phyloP scores from a whole-genome alignment of 2,329 filamentous ascomycete genomes.

The Cladosporium velox region DNA sequence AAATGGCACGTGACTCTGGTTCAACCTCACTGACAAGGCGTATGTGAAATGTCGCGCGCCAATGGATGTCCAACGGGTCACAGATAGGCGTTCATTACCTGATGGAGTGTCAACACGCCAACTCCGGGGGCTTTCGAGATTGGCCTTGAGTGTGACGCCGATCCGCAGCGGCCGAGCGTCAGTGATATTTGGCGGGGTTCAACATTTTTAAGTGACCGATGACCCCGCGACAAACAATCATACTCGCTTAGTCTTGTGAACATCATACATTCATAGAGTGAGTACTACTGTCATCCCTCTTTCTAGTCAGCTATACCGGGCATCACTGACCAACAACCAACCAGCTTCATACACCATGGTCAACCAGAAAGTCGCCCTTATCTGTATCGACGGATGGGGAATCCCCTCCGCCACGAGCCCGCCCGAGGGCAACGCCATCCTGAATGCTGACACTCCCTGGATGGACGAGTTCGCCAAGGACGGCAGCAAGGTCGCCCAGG shows the following conservation, averaged over 20 bases:
- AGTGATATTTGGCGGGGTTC: slow-evolving; percentile 17
- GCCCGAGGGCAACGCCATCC: slow-evolving; percentile 91
- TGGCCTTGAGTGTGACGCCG: not conserved
- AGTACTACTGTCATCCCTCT: not conserved
- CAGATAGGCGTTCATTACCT: not conserved
- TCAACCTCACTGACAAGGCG: not conserved
- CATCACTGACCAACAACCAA: not conserved
- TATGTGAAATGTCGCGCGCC: not conserved
- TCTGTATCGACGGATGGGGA: slow-evolving; percentile 99
- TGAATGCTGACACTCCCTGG: slow-evolving; percentile 85
- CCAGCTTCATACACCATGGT: slow-evolving; percentile 57
- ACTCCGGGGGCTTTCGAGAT: not conserved
- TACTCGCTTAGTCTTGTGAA: not conserved
- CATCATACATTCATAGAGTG: slow-evolving; percentile 10
- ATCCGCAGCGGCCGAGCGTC: not conserved
- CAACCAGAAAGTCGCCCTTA: slow-evolving; percentile 70
- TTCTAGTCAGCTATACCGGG: not conserved
- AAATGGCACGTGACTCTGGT: not conserved
- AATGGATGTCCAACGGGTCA: not conserved
- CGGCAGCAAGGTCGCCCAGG: slow-evolving; percentile 72
- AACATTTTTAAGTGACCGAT: slow-evolving; percentile 14
- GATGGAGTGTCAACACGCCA: not conserved
- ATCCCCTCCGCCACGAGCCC: slow-evolving; percentile 78
- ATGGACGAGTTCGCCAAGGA: slow-evolving; percentile 81
- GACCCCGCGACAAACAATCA: not conserved